These are phyloP conservation scores for Lathyrus aphaca DNA, from an alignment of 306 rosid genomes.

Conservation along the genomic window DNA sequence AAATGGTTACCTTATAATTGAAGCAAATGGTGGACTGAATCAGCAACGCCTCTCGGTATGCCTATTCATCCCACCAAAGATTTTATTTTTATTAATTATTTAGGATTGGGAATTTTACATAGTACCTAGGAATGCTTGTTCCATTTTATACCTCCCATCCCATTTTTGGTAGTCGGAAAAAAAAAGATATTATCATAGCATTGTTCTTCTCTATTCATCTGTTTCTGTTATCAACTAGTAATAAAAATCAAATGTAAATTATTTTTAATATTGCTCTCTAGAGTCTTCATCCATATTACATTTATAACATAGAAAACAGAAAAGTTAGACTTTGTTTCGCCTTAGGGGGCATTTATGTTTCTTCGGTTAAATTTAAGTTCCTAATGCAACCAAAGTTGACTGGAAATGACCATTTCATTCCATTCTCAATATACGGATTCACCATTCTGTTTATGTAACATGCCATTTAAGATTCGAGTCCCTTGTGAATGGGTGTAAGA, in stretches of 20 bases:
- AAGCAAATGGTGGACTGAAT: conserved; percentile 97
- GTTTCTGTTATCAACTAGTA: not conserved
- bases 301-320: conserved; percentile 7
- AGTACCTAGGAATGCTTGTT: conserved; percentile 24
- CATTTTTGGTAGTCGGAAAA: not conserved
- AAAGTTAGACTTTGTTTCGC: conserved; percentile 8
- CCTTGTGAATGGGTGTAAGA: conserved; percentile 32
- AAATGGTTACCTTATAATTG: conserved; percentile 87
- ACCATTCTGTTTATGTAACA: conserved; percentile 15
- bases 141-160: conserved; percentile 4
- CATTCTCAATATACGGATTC: conserved; percentile 32
- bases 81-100: conserved; percentile 24
- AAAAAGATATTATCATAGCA: not conserved
- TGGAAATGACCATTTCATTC: conserved; percentile 24
- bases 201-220: not conserved
- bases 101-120: not conserved
- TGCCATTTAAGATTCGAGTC: conserved; percentile 10
- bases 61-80: conserved; percentile 31
- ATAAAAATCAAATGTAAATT: conserved; percentile 19
- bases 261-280: not conserved
- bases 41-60: conserved; percentile 97
- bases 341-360: not conserved
- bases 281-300: conserved; percentile 9
- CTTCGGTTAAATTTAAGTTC: not conserved
- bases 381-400: conserved; percentile 1